These are phyloP conservation scores for Aspergillus sp. DNA, from an alignment of 2,329 filamentous ascomycete species.

Conservation along the genomic window DNA sequence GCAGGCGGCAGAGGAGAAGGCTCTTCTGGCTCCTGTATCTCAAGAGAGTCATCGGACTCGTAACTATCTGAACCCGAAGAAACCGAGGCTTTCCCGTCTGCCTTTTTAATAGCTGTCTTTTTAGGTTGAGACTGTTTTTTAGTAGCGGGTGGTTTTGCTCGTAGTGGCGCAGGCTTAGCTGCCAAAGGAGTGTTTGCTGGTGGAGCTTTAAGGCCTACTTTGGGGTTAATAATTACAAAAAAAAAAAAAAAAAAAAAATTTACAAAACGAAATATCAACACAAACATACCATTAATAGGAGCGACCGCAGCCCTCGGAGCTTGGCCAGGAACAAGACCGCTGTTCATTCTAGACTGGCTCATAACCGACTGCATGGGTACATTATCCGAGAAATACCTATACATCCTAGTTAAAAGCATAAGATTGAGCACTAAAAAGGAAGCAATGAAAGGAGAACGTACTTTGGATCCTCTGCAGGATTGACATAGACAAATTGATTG, in stretches of 20 bases:
- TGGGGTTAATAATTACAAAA: neutral
- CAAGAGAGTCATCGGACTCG: slow-evolving; percentile 51
- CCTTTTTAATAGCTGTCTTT: slow-evolving; percentile 26
- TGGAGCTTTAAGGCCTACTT: slow-evolving; percentile 15
- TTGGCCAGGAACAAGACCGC: neutral
- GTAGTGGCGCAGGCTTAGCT: slow-evolving; percentile 16
- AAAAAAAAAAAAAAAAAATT: no score
- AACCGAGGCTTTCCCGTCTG: slow-evolving; percentile 31
- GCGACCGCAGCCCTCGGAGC: slow-evolving; percentile 2
- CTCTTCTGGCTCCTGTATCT: slow-evolving; percentile 53
- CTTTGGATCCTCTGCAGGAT: slow-evolving; percentile 28
- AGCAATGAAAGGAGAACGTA: slow-evolving; percentile 15
- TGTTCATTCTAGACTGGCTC: slow-evolving; percentile 5
- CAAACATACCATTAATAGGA: slow-evolving; percentile 15
- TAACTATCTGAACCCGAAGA: slow-evolving; percentile 51
- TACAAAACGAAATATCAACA: neutral
- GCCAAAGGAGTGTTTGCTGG: slow-evolving; percentile 3
- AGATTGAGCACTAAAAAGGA: neutral
- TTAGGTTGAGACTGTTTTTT: slow-evolving; percentile 24
- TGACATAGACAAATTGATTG: slow-evolving; percentile 29
- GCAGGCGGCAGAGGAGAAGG: slow-evolving; percentile 54
- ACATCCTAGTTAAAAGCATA: slow-evolving; percentile 16
- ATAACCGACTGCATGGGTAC: slow-evolving; percentile 25
- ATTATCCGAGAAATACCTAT: slow-evolving; percentile 29
- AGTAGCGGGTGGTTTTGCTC: slow-evolving; percentile 20